phyloP scores from a whole-genome alignment of 2,329 filamentous ascomycete genomes.

The Cercospora nicotianae region DNA sequence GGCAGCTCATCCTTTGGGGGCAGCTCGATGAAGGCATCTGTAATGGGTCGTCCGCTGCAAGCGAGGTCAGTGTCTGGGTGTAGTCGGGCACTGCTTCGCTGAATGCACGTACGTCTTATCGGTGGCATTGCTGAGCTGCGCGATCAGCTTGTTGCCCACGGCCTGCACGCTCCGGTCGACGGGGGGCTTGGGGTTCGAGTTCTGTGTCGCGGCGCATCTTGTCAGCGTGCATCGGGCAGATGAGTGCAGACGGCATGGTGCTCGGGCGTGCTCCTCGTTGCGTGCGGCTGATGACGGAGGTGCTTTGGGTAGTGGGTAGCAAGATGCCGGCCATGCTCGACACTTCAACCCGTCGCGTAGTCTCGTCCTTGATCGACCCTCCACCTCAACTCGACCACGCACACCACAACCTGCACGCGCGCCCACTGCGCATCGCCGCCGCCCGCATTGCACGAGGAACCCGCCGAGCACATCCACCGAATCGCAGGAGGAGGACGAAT shows the following conservation, averaged over 20 bases:
- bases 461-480: background rate
- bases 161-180: constrained; percentile 45
- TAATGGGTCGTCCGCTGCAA: constrained; percentile 67
- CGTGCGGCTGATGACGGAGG: constrained; percentile 34
- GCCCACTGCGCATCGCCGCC: constrained; percentile 2
- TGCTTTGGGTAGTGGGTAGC: constrained; percentile 27
- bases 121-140: constrained; percentile 70
- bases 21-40: constrained; percentile 72
- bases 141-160: constrained; percentile 70
- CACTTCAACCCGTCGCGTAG: constrained; percentile 29
- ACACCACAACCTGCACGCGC: constrained; percentile 9
- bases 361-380: constrained; percentile 19
- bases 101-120: constrained; percentile 71
- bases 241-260: constrained; percentile 10
- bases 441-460: constrained; percentile 9
- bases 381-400: constrained; percentile 12
- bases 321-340: constrained; percentile 30
- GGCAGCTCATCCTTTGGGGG: constrained; percentile 55
- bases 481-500: constrained; percentile 8
- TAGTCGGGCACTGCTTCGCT: background rate
- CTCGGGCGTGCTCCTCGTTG: constrained; percentile 19
- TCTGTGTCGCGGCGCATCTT: constrained; percentile 28
- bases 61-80: constrained; percentile 13
- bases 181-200: constrained; percentile 30
- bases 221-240: constrained; percentile 21